Evolutionary conservation across 2,329 filamentous ascomycete species (phyloP).

Genomic region (Dendryphion nanum): DNA sequence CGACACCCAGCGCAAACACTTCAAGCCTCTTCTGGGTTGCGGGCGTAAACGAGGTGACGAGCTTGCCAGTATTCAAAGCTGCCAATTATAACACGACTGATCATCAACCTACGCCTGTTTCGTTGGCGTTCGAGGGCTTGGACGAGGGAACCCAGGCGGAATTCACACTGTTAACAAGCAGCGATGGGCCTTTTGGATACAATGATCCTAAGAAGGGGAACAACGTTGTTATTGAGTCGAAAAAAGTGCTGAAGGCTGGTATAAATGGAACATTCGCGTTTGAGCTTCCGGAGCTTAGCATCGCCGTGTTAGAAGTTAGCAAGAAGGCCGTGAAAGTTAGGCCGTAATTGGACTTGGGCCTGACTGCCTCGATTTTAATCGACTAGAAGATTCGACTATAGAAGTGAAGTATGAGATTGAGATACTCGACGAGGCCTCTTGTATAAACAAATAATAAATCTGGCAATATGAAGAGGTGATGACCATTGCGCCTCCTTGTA

Average conservation of each 20-base stretch:
- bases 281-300: slow-evolving; percentile 53
- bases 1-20: slow-evolving; percentile 34
- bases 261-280: slow-evolving; percentile 53
- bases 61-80: slow-evolving; percentile 45
- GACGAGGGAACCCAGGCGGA: slow-evolving; percentile 22
- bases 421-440: too few relatives aligned
- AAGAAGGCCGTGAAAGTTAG: too few relatives aligned
- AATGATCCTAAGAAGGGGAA: slow-evolving; percentile 40
- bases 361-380: too few relatives aligned
- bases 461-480: too few relatives aligned
- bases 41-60: slow-evolving; percentile 38
- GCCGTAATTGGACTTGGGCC: too few relatives aligned
- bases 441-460: too few relatives aligned
- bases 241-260: slow-evolving; percentile 24
- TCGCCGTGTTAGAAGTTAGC: slow-evolving; percentile 60
- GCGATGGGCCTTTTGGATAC: slow-evolving; percentile 40
- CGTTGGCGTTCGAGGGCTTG: slow-evolving; percentile 30
- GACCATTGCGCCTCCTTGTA: too few relatives aligned
- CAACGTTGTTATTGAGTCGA: slow-evolving; percentile 35
- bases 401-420: too few relatives aligned
- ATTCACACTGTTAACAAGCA: slow-evolving; percentile 46
- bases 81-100: slow-evolving; percentile 51
- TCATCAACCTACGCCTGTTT: slow-evolving; percentile 13
- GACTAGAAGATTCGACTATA: too few relatives aligned
- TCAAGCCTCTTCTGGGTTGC: slow-evolving; percentile 49